Base-by-base conservation (phyloP, 2,329 filamentous ascomycete genomes). In the Trichoderma sp. region DNA sequence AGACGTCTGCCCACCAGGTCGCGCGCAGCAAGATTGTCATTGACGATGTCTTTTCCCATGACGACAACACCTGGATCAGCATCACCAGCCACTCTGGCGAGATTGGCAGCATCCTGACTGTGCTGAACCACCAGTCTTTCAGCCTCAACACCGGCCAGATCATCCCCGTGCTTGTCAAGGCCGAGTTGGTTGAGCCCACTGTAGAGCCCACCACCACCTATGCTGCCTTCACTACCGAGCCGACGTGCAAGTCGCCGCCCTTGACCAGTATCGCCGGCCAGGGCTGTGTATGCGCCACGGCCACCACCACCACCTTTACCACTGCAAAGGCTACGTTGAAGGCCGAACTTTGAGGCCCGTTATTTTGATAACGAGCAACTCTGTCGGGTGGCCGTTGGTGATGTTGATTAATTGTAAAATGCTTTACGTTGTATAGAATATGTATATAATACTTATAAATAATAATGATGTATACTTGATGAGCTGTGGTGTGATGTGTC, bases 101-200 rank as follows among this genome's bases (percentile, higher is more conserved):
- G 73, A 88, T 89, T 72, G 74, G 74, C 13, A 82, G 79, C 66
- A 77, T 88, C 28, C 81, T 89, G 3, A 74, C 80, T 63, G 87
- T 87, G 0, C 78, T 91, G 4, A 84, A 85, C 61, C 90, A 92
- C 73, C 83, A 85, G n/a, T 71, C 78, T 3, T 92, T 92, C 75
- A 77, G 80, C 2, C 80, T 92, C 14, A 82, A 81, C n/a, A 93
- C 90, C 0, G 90, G 90, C 10, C 85, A 88, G 68, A 85, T 90
- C 8, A 89, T 92, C 32, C 89, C 90, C 0, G 88, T 90, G 2
- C 82, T 92, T 1, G 85, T 92, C 39, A 87, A 86, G 77, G 88
- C 86, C 1, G 82, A 86, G 72, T 84, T 81, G 54, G 68, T 81
- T 0, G 59, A 70, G 5, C 71, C 74, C n/a, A 70, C 75, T 8